phyloP scores from a whole-genome alignment of 176 grass and related monocot species.

The Oryza officinalis region DNA sequence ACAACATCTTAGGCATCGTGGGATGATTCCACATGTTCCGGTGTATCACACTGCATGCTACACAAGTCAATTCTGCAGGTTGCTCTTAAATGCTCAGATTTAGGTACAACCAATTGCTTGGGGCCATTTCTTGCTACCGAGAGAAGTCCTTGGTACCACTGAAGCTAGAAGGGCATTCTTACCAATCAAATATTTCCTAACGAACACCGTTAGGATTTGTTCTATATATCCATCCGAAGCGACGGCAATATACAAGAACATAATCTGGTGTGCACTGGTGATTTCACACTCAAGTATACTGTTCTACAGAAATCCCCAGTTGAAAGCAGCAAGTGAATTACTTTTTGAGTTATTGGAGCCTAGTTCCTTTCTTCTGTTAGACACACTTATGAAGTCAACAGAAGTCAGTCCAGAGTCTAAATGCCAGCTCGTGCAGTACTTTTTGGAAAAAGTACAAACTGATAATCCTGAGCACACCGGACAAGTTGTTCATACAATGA shows the following conservation, averaged over 20 bases:
- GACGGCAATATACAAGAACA: conserved; percentile 53
- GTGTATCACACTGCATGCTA: conserved; percentile 68
- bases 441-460: conserved; percentile 55
- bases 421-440: conserved; percentile 63
- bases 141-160: conserved; percentile 45
- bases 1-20: conserved; percentile 64
- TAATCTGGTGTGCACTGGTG: conserved; percentile 60
- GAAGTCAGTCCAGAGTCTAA: conserved; percentile 53
- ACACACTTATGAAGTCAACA: conserved; percentile 72
- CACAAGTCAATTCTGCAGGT: conserved; percentile 75
- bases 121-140: conserved; percentile 61
- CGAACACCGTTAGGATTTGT: conserved; percentile 90
- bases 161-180: conserved; percentile 90
- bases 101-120: conserved; percentile 41
- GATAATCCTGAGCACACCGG: conserved; percentile 25
- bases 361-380: conserved; percentile 66
- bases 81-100: conserved; percentile 64
- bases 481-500: conserved; percentile 38
- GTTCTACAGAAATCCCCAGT: conserved; percentile 62
- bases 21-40: conserved; percentile 66
- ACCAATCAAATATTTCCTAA: conserved; percentile 95
- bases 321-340: conserved; percentile 72
- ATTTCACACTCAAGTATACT: conserved; percentile 67
- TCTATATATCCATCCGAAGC: conserved; percentile 70
- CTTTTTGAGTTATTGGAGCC: conserved; percentile 82